phyloP scores from a whole-genome alignment of 257 asterid genomes.

The Striga asiatica region DNA sequence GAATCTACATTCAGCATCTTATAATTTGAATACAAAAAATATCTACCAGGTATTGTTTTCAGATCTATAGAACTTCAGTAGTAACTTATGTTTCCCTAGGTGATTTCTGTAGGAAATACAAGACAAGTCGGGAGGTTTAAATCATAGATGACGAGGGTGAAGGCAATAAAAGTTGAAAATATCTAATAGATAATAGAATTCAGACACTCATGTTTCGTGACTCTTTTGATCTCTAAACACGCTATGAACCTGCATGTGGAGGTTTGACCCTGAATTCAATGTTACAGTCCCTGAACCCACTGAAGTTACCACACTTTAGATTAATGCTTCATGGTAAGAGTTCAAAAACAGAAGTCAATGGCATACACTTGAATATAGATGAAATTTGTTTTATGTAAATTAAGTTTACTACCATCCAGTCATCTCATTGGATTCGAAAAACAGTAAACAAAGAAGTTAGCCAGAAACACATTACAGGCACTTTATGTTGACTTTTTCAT shows the following conservation, averaged over 20 bases:
- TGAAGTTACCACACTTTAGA: background rate
- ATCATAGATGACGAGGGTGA: slow-evolving; percentile 1
- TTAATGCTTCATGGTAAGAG: background rate
- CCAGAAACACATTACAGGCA: background rate
- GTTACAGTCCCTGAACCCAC: background rate
- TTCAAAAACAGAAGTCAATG: background rate
- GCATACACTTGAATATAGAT: background rate
- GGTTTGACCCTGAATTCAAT: background rate
- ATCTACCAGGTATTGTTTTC: background rate
- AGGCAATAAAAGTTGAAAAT: background rate
- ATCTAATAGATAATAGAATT: background rate
- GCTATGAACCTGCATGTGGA: background rate
- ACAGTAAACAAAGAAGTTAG: background rate
- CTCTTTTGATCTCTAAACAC: background rate
- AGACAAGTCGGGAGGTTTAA: background rate
- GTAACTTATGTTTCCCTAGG: background rate
- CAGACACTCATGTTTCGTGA: background rate
- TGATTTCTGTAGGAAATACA: background rate
- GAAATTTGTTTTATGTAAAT: background rate
- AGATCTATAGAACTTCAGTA: background rate
- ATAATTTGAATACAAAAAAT: background rate
- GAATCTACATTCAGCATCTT: background rate
- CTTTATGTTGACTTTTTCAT: background rate
- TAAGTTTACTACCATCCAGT: background rate
- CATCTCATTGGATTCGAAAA: background rate